These are phyloP conservation scores for Boletus bicolor DNA, from an alignment of 768 basidiomycete genomes.

Conservation along the genomic window DNA sequence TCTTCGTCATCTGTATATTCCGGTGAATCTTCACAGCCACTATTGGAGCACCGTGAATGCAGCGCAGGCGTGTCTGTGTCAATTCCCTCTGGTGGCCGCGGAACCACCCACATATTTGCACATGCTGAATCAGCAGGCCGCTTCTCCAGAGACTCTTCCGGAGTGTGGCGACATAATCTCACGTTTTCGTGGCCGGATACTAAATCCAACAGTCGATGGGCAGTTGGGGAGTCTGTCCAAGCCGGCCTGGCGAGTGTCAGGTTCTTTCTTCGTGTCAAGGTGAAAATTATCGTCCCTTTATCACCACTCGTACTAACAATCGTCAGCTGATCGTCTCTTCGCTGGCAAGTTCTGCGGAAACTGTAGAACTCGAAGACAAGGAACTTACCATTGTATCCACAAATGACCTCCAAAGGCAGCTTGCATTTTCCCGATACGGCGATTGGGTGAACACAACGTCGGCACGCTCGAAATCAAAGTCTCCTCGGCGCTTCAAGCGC, in stretches of 20 bases:
- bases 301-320: constrained; percentile 12
- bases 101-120: constrained; percentile 50
- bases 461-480: constrained; percentile 53
- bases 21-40: constrained; percentile 23
- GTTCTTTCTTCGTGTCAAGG: constrained; percentile 72
- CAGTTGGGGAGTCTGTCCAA: constrained; percentile 73
- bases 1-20: constrained; percentile 26
- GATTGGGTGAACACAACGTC: constrained; percentile 35
- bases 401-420: constrained; percentile 63
- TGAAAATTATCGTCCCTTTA: constrained; percentile 27
- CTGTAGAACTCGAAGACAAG: constrained; percentile 65
- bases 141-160: constrained; percentile 53
- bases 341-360: constrained; percentile 49
- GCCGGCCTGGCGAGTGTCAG: constrained; percentile 61
- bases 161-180: constrained; percentile 61
- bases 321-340: constrained; percentile 47
- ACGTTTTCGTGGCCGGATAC: constrained; percentile 70
- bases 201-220: constrained; percentile 70
- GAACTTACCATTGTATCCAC: constrained; percentile 68
- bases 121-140: constrained; percentile 57
- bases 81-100: constrained; percentile 20
- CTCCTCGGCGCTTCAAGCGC: constrained; percentile 45
- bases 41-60: constrained; percentile 21
- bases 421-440: constrained; percentile 58
- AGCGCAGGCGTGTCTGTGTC: constrained; percentile 11